Percentiles rank a stretch among this genome's conserved stretches.
phyloP scores from a whole-genome alignment of 164 flowering plant species.

The Chloranthus sessilifolius region DNA sequence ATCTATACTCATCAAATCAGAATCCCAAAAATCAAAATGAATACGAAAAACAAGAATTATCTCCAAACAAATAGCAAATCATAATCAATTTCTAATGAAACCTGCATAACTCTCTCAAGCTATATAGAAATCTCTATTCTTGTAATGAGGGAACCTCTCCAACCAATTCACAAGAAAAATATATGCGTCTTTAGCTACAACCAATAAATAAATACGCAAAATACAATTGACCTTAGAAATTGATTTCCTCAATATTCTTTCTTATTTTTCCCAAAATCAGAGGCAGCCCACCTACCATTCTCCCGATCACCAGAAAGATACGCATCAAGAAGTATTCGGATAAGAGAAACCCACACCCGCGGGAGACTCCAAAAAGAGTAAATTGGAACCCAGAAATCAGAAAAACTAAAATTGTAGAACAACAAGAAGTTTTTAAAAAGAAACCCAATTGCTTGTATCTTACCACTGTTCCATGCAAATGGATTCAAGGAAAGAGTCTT shows the following conservation, averaged over 20 bases:
- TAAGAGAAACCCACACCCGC: conserved; percentile 98
- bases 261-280: too few relatives aligned
- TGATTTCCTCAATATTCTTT: too few relatives aligned
- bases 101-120: conserved; percentile 99
- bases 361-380: conserved; percentile 94
- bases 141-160: conserved; percentile 92
- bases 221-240: too few relatives aligned
- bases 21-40: too few relatives aligned
- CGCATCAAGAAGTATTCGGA: conserved; percentile 73
- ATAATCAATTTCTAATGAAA: too few relatives aligned
- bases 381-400: conserved; percentile 33
- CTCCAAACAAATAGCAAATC: too few relatives aligned
- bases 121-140: conserved; percentile 85
- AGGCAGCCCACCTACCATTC: too few relatives aligned
- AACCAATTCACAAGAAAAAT: conserved; percentile 84
- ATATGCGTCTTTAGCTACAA: conserved; percentile 90
- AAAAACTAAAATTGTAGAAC: background rate
- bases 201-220: too few relatives aligned
- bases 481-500: conserved; percentile 65
- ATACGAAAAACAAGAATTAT: too few relatives aligned
- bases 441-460: background rate
- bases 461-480: conserved; percentile 88
- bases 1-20: too few relatives aligned
- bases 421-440: background rate
- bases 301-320: conserved; percentile 74